phyloP scores from a whole-genome alignment of 306 rosid genomes.

The Morella rubra region DNA sequence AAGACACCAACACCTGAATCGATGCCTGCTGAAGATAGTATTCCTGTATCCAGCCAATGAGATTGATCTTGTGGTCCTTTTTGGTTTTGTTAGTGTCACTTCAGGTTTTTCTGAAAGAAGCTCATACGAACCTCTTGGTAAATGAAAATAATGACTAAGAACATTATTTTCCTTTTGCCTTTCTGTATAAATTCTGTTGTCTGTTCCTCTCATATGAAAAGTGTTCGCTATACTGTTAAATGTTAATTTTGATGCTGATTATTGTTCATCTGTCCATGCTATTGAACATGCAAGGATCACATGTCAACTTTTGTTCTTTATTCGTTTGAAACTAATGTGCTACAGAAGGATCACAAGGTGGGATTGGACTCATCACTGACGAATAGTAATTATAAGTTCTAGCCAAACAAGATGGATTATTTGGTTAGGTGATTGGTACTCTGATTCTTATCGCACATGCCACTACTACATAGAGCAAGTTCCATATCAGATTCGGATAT shows the following conservation, averaged over 20 bases:
- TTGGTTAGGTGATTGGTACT: background rate
- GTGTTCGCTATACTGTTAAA: constrained; percentile 10
- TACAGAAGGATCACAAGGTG: background rate
- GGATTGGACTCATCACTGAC: background rate
- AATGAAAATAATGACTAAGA: background rate
- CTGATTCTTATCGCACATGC: background rate
- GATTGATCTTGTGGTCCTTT: constrained; percentile 15
- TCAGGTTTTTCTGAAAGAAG: constrained; percentile 14
- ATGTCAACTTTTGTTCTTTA: background rate
- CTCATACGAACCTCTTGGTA: constrained; percentile 14
- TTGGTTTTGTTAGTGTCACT: constrained; percentile 26
- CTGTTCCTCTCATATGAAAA: constrained; percentile 2
- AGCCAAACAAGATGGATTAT: background rate
- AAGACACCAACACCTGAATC: constrained; percentile 56
- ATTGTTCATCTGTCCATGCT: background rate
- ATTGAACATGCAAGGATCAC: background rate
- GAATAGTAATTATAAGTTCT: too few relatives aligned
- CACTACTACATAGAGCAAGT: background rate
- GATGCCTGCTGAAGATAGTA: constrained; percentile 49
- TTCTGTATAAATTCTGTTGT: constrained; percentile 28
- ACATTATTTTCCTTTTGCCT: background rate
- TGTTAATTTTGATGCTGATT: constrained; percentile 15
- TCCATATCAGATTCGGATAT: background rate
- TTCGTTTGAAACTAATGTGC: background rate
- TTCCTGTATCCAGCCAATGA: constrained; percentile 52